Evolutionary conservation across 176 grass and related monocot species (phyloP), one percentile per base, ranked within the genome.

Genomic region (Zoysia japonica): DNA sequence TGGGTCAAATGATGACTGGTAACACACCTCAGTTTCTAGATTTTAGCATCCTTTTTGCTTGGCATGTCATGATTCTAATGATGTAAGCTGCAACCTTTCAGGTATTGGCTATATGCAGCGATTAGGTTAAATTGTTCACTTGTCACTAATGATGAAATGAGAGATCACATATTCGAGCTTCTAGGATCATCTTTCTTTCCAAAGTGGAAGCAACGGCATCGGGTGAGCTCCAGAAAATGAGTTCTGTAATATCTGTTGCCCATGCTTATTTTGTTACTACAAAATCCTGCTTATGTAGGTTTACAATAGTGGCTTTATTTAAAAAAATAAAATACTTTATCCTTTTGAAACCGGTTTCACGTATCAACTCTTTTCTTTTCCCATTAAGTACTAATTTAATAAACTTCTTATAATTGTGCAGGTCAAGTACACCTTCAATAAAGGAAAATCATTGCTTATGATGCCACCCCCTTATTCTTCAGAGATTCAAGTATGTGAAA

Each of bases 1-100:
- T 87, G 94, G 94, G 44, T 94, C 91, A 49, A 97, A 97, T 68
- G 94, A 97, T 88, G 94, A 97, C 59, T 97, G 94, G 91, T 97
- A 87, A 67, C 74, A 14, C 48, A 57, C 54, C 48, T 63, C 54
- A 61, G 4, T 68, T 80, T 78, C n/a, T 59, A 76, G 35, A 11
- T 4, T 46, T 43, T 35, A 19, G 70, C 50, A 20, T 67, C 11
- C 38, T 38, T 70, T 80, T 50, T 67, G 16, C 64, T 80, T 78
- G 54, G 6, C 63, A 44, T 17, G 15, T 67, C 68, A 56, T 65
- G 49, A 57, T 76, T 39, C 47, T 80, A 81, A 80, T 67, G 47
- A 54, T 56, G n/a, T 17, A 15, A 55, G 3, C 42, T 65, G 14
- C 50, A 64, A 57, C 49, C 63, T 84, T 85, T 64, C 77, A 97